Percentiles rank a stretch among this genome's conserved stretches.
Evolutionary conservation across 2,329 filamentous ascomycete species (phyloP).

Genomic region (Geosmithia morbida): DNA sequence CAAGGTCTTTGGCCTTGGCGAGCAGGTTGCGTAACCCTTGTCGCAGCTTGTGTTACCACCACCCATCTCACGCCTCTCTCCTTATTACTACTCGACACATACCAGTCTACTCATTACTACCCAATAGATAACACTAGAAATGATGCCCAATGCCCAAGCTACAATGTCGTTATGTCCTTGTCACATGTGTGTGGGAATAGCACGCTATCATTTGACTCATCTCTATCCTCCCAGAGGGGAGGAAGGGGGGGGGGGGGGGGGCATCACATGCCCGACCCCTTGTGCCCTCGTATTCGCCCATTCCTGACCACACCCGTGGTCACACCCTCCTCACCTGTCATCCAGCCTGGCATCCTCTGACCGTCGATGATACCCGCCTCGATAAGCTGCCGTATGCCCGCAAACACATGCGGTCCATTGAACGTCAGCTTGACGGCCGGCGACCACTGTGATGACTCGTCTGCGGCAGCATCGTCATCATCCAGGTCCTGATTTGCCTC

Average conservation of each 20-base stretch:
- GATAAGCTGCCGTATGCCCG: constrained; percentile 62
- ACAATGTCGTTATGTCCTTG: neutral
- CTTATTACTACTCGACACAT: neutral
- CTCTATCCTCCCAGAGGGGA: neutral
- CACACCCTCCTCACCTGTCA: constrained; percentile 76
- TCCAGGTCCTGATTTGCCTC: constrained; percentile 9
- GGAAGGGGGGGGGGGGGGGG: too few species aligned
- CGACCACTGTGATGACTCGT: constrained; percentile 14
- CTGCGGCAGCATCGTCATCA: constrained; percentile 5
- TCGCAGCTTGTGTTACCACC: neutral
- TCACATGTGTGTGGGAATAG: neutral
- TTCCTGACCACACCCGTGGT: constrained; percentile 55
- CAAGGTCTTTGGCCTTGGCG: constrained; percentile 60
- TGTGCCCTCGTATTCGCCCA: constrained; percentile 48
- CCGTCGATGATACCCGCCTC: constrained; percentile 65
- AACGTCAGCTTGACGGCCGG: constrained; percentile 47
- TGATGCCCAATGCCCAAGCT: too few species aligned
- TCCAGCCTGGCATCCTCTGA: constrained; percentile 72
- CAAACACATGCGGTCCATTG: constrained; percentile 65
- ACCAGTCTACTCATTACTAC: neutral
- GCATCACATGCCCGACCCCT: constrained; percentile 35
- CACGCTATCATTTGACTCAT: neutral
- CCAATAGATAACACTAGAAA: neutral
- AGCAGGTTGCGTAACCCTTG: constrained; percentile 7
- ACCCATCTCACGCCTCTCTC: neutral